Percentiles rank a stretch among this genome's conserved stretches.
Evolutionary conservation across 1,139 yeast genomes (phyloP).

Genomic region (Scheffersomyces titani): DNA sequence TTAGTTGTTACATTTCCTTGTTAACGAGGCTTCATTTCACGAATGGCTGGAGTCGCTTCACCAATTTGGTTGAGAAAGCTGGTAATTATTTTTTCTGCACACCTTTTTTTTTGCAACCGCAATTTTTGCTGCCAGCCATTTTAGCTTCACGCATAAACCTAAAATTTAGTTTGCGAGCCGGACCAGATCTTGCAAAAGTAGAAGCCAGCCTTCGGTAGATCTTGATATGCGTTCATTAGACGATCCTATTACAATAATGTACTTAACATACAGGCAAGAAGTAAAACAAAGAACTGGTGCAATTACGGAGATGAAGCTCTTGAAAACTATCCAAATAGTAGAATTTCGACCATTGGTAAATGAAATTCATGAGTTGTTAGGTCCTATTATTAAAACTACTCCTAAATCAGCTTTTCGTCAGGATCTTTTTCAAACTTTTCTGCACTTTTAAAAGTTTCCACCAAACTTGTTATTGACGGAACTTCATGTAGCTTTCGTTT

Average conservation of each 20-base stretch:
- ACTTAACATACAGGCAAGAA: not conserved
- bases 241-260: not conserved
- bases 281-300: not conserved
- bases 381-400: no score
- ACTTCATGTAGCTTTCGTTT: no score
- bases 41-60: not conserved
- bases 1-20: not conserved
- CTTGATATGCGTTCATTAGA: no score
- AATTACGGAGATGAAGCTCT: no score
- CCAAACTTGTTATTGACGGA: no score
- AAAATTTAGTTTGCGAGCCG: not conserved
- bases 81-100: not conserved
- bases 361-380: no score
- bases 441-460: no score
- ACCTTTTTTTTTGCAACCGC: not conserved
- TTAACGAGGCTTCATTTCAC: not conserved
- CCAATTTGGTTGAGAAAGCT: not conserved
- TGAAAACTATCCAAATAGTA: no score
- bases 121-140: not conserved
- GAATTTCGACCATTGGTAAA: no score
- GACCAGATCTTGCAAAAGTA: not conserved
- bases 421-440: no score
- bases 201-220: not conserved
- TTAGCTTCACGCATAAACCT: not conserved
- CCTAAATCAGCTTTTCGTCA: no score